Evolutionary conservation across 345 rosid genomes (phyloP), one percentile per base, ranked within the genome.

Genomic region (Anacardium occidentale): DNA sequence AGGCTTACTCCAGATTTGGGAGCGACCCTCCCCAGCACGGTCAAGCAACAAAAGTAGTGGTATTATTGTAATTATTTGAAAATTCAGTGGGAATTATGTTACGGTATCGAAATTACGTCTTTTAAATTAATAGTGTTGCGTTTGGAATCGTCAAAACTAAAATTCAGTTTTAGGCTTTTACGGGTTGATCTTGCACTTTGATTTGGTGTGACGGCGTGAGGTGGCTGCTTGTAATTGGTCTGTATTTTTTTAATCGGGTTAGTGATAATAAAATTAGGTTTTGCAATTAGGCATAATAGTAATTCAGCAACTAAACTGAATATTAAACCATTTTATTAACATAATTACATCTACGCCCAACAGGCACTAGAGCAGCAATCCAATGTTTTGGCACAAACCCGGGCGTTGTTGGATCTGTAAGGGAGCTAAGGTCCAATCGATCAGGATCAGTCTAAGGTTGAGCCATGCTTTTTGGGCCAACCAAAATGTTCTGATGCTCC

Each of bases 1-100:
- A 7, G 2, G 2, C 56, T 34, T 7, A 68, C 55, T 69, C 62
- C 63, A 42, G 53, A 69, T 69, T 40, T 55, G 63, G 42, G 63
- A 55, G 72, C 63, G 72, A 40, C 40, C 9, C 4, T 56, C 40
- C 9, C 4, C 1, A 55, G 22, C 72, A 55, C 62, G 62, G 52
- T 40, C 22, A 1, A 21, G 53, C 9, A 15, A 22, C 13, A 10
- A 12, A 68, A 7, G 68, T 51, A 56, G 76, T 68, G 74, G 74
- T 48, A 14, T 50, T 56, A 67, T 12, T n/a, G 18, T 21, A 58
- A 70, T 65, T 74, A 22, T 4, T 32, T 12, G 24, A 24, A 47
- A 32, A 25, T 8, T 0, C 9, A 25, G 54, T 64, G 6, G 24
- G 34, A 20, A 54, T n/a, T 4, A 11, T 12, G 5, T 17, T 10